Conservation (phyloP, 1,284 basidiomycete species). For the Porogramme epimiltina region DNA sequence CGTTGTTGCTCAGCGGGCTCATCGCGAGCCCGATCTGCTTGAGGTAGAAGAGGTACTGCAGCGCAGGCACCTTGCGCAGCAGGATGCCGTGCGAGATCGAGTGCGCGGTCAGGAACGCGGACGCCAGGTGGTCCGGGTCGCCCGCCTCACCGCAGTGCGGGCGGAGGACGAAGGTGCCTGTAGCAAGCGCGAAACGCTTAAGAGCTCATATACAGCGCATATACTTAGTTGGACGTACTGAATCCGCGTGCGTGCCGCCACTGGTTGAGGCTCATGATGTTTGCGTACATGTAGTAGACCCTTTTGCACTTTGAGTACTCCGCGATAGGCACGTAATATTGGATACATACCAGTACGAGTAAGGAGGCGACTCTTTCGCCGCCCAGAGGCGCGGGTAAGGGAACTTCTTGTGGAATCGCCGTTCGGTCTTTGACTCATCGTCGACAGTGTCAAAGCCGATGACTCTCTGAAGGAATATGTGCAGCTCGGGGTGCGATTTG, state of each 20-base stretch:
- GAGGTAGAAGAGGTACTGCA: constrained; percentile 94
- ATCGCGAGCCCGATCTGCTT: constrained; percentile 98
- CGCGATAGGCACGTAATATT: neutral
- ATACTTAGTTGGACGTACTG: constrained; percentile 68
- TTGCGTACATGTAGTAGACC: constrained; percentile 98
- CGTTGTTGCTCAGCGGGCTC: constrained; percentile 98
- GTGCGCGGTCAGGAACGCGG: constrained; percentile 94
- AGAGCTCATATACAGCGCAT: neutral
- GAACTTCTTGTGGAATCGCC: constrained; percentile 93
- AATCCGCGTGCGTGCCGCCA: constrained; percentile 91
- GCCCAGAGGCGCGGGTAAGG: constrained; percentile 94
- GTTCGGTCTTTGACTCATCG: constrained; percentile 95
- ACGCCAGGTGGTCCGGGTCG: constrained; percentile 96
- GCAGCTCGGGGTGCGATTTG: constrained; percentile 87
- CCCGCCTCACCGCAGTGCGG: constrained; percentile 99
- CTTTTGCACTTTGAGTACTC: constrained; percentile 41
- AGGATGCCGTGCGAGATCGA: constrained; percentile 99
- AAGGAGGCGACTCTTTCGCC: constrained; percentile 88
- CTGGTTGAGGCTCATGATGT: constrained; percentile 92
- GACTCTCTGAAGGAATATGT: constrained; percentile 95
- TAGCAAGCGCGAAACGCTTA: neutral
- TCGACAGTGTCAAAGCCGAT: constrained; percentile 98
- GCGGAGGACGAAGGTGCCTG: constrained; percentile 95
- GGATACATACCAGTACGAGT: constrained; percentile 82
- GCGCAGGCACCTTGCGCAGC: constrained; percentile 93